Evolutionary conservation across 192 early-diverging fungal species (phyloP).

Genomic region (Gorgonomyces haynaldii): DNA sequence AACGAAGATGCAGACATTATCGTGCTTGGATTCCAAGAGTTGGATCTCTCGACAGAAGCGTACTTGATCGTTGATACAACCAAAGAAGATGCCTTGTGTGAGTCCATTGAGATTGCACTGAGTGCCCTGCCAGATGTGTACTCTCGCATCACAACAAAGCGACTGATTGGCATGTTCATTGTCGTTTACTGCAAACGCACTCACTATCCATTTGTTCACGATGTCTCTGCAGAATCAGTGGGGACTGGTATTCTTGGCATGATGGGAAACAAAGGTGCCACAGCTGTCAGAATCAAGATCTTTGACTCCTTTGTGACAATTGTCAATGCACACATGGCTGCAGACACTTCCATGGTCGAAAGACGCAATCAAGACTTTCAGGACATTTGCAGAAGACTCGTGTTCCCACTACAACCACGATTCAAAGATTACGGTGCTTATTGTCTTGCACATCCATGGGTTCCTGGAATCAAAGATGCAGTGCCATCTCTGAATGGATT

Average conservation of each 20-base stretch:
- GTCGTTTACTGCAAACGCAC: conserved; percentile 60
- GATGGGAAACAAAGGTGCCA: conserved; percentile 91
- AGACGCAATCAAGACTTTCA: conserved; percentile 81
- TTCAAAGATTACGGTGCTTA: conserved; percentile 26
- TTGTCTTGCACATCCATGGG: conserved; percentile 30
- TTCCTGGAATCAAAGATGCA: conserved; percentile 10
- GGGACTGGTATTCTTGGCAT: conserved; percentile 61
- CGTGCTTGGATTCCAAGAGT: conserved; percentile 71
- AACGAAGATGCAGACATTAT: conserved; percentile 19
- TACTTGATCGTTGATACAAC: conserved; percentile 68
- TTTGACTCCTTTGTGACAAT: conserved; percentile 73
- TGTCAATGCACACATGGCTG: conserved; percentile 87
- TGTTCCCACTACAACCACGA: conserved; percentile 30
- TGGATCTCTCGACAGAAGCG: conserved; percentile 75
- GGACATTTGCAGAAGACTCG: conserved; percentile 64
- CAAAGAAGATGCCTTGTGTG: conserved; percentile 73
- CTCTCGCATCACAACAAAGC: conserved; percentile 51
- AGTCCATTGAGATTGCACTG: conserved; percentile 57
- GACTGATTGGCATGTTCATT: conserved; percentile 82
- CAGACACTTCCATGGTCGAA: conserved; percentile 62
- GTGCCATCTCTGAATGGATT: neutral
- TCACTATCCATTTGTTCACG: conserved; percentile 38
- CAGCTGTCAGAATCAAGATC: conserved; percentile 64
- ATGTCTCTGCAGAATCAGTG: conserved; percentile 53
- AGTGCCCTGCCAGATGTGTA: conserved; percentile 37